Percentiles rank a stretch among this genome's conserved stretches.
Evolutionary conservation across 1,284 basidiomycete species (phyloP).

Genomic region (Apiotrichum mycotoxinovorans): DNA sequence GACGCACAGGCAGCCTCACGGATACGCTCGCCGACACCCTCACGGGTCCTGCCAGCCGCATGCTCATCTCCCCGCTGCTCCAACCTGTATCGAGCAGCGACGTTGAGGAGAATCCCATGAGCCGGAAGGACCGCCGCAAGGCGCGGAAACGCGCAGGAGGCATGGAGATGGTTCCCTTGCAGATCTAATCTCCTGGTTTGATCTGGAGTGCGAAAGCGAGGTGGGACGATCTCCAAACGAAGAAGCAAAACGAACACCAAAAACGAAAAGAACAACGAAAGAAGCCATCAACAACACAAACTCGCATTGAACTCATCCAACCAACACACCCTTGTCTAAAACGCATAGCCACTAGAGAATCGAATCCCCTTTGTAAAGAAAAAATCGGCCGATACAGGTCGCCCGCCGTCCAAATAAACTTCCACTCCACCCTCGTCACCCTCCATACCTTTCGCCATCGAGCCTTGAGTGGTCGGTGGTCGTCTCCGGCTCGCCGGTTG

Average conservation of each 20-base stretch:
- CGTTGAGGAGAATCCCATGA: conserved; percentile 12
- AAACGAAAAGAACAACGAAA: neutral
- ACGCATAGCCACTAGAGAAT: neutral
- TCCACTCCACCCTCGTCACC: neutral
- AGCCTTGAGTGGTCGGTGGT: neutral
- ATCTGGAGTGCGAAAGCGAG: neutral
- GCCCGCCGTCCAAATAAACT: neutral
- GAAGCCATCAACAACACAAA: neutral
- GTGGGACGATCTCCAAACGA: neutral
- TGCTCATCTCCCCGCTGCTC: conserved; percentile 21
- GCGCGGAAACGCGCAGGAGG: conserved; percentile 1
- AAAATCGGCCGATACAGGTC: neutral
- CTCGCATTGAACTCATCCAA: neutral
- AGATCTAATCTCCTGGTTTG: conserved; percentile 13
- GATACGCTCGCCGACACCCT: conserved; percentile 17
- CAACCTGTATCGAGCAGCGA: conserved; percentile 7
- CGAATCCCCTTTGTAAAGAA: neutral
- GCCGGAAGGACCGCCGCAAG: conserved; percentile 20
- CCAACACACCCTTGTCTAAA: neutral
- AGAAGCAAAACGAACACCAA: neutral
- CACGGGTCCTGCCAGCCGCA: conserved; percentile 14
- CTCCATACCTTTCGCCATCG: neutral
- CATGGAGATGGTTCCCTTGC: conserved; percentile 13
- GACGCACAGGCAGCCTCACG: conserved; percentile 1
- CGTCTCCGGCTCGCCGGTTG: neutral